Percentiles rank a stretch among this genome's conserved stretches.
These are phyloP conservation scores for Schwanniomyces vanrijiae DNA, from an alignment of 805 yeast species.

Conservation along the genomic window DNA sequence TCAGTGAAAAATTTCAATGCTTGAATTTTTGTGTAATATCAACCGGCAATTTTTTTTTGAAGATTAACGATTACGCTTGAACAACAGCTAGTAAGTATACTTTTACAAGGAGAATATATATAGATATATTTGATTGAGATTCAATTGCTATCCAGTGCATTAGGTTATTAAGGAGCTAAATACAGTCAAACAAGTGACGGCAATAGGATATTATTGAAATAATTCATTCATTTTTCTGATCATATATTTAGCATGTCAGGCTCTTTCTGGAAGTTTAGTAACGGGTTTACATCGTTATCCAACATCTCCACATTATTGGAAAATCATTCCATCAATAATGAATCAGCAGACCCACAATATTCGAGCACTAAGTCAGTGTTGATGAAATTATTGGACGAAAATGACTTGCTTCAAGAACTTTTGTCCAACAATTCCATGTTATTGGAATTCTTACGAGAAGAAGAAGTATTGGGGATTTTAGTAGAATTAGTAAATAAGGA, in stretches of 20 bases:
- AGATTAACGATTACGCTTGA: background rate
- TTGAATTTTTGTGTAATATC: slow-evolving; percentile 2
- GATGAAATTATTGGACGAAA: slow-evolving; percentile 39
- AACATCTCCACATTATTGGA: slow-evolving; percentile 42
- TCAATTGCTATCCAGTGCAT: background rate
- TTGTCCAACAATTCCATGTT: slow-evolving; percentile 42
- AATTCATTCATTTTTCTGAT: background rate
- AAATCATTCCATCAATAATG: slow-evolving; percentile 23
- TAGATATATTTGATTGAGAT: background rate
- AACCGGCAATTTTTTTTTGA: background rate
- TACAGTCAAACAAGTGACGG: background rate
- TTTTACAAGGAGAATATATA: background rate
- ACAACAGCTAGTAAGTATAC: background rate
- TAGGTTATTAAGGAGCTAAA: background rate
- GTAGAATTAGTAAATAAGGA: slow-evolving; percentile 39
- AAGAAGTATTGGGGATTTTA: slow-evolving; percentile 32
- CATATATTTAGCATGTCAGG: slow-evolving; percentile 35
- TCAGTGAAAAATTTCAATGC: background rate
- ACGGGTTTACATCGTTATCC: slow-evolving; percentile 44
- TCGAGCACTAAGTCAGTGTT: slow-evolving; percentile 24
- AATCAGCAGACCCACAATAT: slow-evolving; percentile 14
- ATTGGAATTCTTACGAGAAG: slow-evolving; percentile 42
- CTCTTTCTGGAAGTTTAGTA: slow-evolving; percentile 48
- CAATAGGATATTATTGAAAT: background rate
- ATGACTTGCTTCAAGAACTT: slow-evolving; percentile 43